Base-by-base conservation (phyloP, 1,139 yeast species). In the Kodamaea plutei region DNA sequence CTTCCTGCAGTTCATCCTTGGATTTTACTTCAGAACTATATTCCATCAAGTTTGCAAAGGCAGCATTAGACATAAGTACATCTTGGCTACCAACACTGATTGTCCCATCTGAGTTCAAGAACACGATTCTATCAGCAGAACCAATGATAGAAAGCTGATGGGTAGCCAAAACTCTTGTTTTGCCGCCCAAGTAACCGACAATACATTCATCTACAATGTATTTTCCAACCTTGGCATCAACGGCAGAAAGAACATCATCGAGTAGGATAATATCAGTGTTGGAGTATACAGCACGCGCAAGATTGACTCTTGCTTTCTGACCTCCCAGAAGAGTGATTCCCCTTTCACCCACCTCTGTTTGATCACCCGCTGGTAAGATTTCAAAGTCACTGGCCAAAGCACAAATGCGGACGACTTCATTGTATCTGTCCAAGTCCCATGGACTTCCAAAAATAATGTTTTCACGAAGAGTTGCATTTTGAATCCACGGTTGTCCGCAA, bases 401-500 rank as follows among this genome's bases (percentile, higher is more conserved):
- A 52, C 95, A 84, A 3, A 77, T 80, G 20, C 63, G 56, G 20
- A 85, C 50, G 5, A 81, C 78, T 8, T 58, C 52, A 1, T 69
- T 56, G 47, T 85, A 85, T 48, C 63, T 65, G 4, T 58, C 54
- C 33, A 66, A 58, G 34, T 81, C 77, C 38, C 50, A 79, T 1
- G 68, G 69, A 8, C 62, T 51, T 2, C 95, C 95, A 57, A 85
- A 87, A 1, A 70, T 38, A 36, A 85, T 84, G 47, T 87, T 85
- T 8, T 64, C 67, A 29, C 50, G 56, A n/a, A 65, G 57, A 7
- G 72, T 64, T 6, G 61, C 52, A 41, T 66, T 67, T 42, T 66
- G 72, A 26, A 66, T 59, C 73, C 73, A 41, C 13, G 76, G 76
- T 24, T 69, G 64, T 3, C 81, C 79, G 48, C 78, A 73, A 28